Conservation (phyloP, 129 eudicot genomes). For the Flaveria brownii region DNA sequence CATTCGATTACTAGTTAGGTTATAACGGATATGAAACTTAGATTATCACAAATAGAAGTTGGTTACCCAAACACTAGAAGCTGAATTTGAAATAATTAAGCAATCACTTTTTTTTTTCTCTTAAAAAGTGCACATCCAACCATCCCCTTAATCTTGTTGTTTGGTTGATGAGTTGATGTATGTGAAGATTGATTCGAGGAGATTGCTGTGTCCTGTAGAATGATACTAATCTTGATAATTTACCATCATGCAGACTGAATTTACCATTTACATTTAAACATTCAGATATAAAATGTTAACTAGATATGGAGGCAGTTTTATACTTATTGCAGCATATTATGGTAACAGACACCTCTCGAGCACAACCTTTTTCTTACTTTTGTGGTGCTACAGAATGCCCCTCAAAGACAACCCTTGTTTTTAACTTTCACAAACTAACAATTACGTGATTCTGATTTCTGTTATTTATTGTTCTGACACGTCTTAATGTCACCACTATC, state of each 20-base stretch:
- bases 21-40: background rate
- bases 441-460: background rate
- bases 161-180: background rate
- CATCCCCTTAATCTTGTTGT: constrained; percentile 1
- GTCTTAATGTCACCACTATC: background rate
- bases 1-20: background rate
- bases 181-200: background rate
- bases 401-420: background rate
- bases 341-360: background rate
- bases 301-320: background rate
- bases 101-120: background rate
- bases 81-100: background rate
- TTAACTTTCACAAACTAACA: background rate
- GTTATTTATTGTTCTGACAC: background rate
- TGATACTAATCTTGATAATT: background rate
- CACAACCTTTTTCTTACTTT: background rate
- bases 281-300: background rate
- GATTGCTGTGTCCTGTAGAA: background rate
- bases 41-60: background rate
- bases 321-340: background rate
- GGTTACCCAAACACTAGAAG: background rate
- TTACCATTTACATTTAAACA: background rate
- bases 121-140: background rate
- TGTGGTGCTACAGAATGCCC: background rate
- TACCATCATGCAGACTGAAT: background rate